Percentiles rank a stretch among this genome's conserved stretches.
Evolutionary conservation across 805 yeast genomes (phyloP).

Genomic region (Barnettozyma pratensis): DNA sequence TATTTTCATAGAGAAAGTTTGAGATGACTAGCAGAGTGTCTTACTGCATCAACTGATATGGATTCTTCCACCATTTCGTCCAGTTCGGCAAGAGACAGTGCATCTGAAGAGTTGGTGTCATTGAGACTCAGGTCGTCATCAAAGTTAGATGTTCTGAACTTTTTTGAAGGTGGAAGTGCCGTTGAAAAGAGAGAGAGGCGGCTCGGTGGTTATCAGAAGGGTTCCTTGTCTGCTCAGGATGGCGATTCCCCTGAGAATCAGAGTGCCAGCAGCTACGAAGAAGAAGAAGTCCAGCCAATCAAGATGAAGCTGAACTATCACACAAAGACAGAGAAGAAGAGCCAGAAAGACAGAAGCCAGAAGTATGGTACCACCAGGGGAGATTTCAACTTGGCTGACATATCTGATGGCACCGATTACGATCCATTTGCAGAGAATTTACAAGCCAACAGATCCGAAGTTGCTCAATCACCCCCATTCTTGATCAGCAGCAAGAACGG

Average conservation of each 20-base stretch:
- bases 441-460: neutral
- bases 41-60: neutral
- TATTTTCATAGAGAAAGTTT: too few species aligned
- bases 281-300: too few species aligned
- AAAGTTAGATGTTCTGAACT: neutral
- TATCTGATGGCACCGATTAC: neutral
- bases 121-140: conserved; percentile 4
- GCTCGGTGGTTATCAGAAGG: neutral
- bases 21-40: too few species aligned
- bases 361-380: neutral
- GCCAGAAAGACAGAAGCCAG: too few species aligned
- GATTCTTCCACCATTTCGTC: neutral
- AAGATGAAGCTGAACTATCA: too few species aligned
- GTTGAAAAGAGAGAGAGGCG: neutral
- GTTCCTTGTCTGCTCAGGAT: neutral
- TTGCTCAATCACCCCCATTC: neutral
- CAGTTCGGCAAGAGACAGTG: conserved; percentile 8
- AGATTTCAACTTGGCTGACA: neutral
- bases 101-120: conserved; percentile 6
- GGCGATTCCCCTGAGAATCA: neutral
- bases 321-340: too few species aligned
- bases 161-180: neutral
- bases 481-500: neutral
- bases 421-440: conserved; percentile 5
- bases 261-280: too few species aligned